These are phyloP conservation scores for Diaporthe batatas DNA, from an alignment of 2,329 filamentous ascomycete genomes.

Conservation along the genomic window DNA sequence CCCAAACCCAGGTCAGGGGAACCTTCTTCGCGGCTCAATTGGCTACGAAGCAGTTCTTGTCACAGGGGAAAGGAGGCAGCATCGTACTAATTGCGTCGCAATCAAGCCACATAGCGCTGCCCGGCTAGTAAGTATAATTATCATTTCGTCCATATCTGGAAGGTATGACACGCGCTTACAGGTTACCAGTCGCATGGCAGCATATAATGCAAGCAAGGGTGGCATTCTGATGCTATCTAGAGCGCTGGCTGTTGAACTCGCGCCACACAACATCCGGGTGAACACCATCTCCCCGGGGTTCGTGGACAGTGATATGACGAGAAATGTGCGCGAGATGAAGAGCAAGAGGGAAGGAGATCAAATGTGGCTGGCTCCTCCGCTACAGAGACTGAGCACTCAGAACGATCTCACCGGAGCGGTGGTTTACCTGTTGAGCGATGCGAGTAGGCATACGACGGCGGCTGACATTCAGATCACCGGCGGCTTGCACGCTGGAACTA, in stretches of 20 bases:
- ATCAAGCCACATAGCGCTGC: constrained; percentile 53
- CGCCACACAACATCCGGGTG: constrained; percentile 52
- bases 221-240: constrained; percentile 56
- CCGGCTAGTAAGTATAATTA: constrained; percentile 48
- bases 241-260: constrained; percentile 55
- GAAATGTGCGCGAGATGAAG: constrained; percentile 50
- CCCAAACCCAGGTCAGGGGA: constrained; percentile 52
- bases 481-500: constrained; percentile 56
- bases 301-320: constrained; percentile 54
- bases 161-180: neutral
- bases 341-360: constrained; percentile 52
- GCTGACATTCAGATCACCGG: constrained; percentile 61
- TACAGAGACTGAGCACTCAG: constrained; percentile 55
- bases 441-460: constrained; percentile 57
- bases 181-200: constrained; percentile 50
- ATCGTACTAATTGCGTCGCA: constrained; percentile 57
- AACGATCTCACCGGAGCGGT: constrained; percentile 59
- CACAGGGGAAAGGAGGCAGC: constrained; percentile 55
- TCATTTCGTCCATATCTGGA: too few relatives aligned
- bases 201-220: constrained; percentile 60
- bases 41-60: constrained; percentile 55
- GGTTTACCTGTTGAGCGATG: constrained; percentile 60
- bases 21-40: constrained; percentile 58
- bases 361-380: constrained; percentile 55
- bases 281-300: constrained; percentile 57